phyloP scores from a whole-genome alignment of 1,139 yeast species.

The Geotrichum aggregatum region DNA sequence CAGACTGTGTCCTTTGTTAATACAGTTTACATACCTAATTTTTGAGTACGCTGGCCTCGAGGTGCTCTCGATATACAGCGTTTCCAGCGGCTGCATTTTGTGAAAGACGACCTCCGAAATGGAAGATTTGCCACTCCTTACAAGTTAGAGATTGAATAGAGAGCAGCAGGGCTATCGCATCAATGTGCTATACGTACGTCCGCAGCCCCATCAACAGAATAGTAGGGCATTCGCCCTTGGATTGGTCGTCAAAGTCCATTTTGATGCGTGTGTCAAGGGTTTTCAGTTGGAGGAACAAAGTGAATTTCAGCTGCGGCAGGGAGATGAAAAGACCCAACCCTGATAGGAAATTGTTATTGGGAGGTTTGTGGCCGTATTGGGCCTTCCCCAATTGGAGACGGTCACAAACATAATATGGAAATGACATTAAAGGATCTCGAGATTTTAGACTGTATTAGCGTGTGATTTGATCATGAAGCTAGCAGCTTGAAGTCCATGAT shows the following conservation, averaged over 20 bases:
- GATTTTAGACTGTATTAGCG: too few species aligned
- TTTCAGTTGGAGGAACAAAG: neutral
- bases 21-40: slow-evolving; percentile 10
- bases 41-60: slow-evolving; percentile 61
- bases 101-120: slow-evolving; percentile 94
- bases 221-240: slow-evolving; percentile 11
- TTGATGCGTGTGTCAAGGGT: neutral
- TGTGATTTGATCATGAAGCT: too few species aligned
- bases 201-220: slow-evolving; percentile 16
- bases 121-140: slow-evolving; percentile 68
- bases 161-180: neutral
- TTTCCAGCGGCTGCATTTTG: slow-evolving; percentile 93
- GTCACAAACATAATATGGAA: too few species aligned
- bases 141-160: neutral
- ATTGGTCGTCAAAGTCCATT: slow-evolving; percentile 10
- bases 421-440: too few species aligned
- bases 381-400: too few species aligned
- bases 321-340: neutral
- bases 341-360: neutral
- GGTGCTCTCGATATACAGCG: slow-evolving; percentile 84
- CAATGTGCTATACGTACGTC: neutral
- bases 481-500: too few species aligned
- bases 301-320: neutral
- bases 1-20: too few species aligned
- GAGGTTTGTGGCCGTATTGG: too few species aligned